Base-by-base conservation (phyloP, 1,284 basidiomycete genomes). In the Boletus mariae region DNA sequence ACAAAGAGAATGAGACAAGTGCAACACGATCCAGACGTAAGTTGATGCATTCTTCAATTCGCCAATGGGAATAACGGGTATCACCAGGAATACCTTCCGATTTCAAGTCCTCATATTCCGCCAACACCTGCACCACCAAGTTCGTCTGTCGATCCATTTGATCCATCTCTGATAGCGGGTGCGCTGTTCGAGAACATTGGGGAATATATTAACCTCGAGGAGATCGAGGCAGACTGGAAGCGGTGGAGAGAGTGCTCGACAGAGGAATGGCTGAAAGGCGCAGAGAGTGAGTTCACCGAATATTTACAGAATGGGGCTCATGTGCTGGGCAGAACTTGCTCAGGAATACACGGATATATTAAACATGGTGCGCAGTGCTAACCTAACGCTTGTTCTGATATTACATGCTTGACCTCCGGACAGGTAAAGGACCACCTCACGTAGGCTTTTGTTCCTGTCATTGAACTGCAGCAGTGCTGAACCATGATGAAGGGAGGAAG, bases 211-310 rank as follows among this genome's bases (percentile, higher is more conserved):
- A 57, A 20, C 29, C 48, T 58, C 3, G 57, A 59, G 6, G 63
- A 67, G 29, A 58, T 64, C 11, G 50, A 56, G 25, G 53, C 51
- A 7, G 55, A 57, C 13, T 66, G 67, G 54, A 67, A 61, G 34
- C 58, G 53, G 48, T 68, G 68, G 69, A 59, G 41, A 41, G 63
- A 58, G 7, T 69, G 66, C 34, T 57, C 63, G 11, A 65, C 45
- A 29, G 68, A 68, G 20, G 68, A 68, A 34, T 68, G 69, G 69
- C n/a, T 71, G 17, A 61, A 66, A 43, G 68, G 58, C 17, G 51
- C 58, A 12, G 68, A 71, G 23, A 57, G 66, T 71, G n/a, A 50
- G 63, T 41, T 42, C 29, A 37, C 35, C 31, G 3, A 31, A 25
- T 23, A 11, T 37, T 41, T 32, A 32, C 23, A 2, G 2, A n/a